Conservation (phyloP, 139 green algal genomes). For the Picochlorum costavermella region DNA sequence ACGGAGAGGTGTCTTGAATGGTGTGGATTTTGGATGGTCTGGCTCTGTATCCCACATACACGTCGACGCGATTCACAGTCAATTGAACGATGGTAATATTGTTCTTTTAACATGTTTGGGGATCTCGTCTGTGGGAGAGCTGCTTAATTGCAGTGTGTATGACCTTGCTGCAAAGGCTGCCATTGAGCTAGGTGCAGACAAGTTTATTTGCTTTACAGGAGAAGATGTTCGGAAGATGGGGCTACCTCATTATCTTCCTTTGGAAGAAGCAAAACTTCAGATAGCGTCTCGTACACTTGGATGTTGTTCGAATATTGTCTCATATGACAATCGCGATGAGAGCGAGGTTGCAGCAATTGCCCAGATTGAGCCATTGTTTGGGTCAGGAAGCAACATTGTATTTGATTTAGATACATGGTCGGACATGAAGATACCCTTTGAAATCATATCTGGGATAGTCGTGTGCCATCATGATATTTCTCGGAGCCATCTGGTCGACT, state of each 20-base stretch:
- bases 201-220: conserved; percentile 81
- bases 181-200: conserved; percentile 79
- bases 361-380: background rate
- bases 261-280: conserved; percentile 55
- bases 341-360: conserved; percentile 1
- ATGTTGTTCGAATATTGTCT: background rate
- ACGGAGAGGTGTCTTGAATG: conserved; percentile 77
- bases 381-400: conserved; percentile 14
- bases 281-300: conserved; percentile 12
- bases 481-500: conserved; percentile 71
- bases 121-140: conserved; percentile 58
- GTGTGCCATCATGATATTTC: conserved; percentile 53
- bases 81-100: conserved; percentile 75
- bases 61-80: conserved; percentile 54
- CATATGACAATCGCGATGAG: background rate
- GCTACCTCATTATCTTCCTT: conserved; percentile 66
- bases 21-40: conserved; percentile 71
- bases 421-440: conserved; percentile 28
- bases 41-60: conserved; percentile 71
- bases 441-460: conserved; percentile 33
- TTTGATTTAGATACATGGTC: conserved; percentile 46
- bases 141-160: conserved; percentile 94
- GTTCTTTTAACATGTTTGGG: conserved; percentile 84
- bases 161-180: conserved; percentile 63
- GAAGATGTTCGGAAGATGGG: conserved; percentile 44